phyloP scores from a whole-genome alignment of 1,139 yeast genomes.

The Geotrichum histeridarum region DNA sequence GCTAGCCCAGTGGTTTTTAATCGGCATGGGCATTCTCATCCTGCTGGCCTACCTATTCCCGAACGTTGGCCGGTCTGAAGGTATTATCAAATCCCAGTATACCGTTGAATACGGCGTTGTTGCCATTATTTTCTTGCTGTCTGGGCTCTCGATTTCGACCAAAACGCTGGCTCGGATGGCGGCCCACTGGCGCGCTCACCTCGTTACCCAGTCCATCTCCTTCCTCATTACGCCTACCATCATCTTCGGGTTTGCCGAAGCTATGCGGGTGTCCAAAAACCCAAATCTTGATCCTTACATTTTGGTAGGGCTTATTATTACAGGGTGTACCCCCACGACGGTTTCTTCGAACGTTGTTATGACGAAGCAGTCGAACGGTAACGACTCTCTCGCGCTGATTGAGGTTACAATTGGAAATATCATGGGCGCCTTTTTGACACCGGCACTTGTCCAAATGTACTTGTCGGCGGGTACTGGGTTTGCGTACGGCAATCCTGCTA shows the following conservation, averaged over 20 bases:
- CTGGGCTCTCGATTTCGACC: slow-evolving; percentile 74
- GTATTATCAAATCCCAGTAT: slow-evolving; percentile 67
- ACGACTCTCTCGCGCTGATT: slow-evolving; percentile 69
- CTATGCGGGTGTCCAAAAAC: slow-evolving; percentile 57
- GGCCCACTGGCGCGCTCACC: slow-evolving; percentile 76
- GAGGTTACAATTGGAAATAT: slow-evolving; percentile 83
- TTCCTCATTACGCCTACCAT: slow-evolving; percentile 72
- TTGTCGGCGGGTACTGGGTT: slow-evolving; percentile 49
- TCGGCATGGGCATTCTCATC: slow-evolving; percentile 63
- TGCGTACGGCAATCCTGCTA: slow-evolving; percentile 78
- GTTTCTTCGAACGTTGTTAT: slow-evolving; percentile 86
- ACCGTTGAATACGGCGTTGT: slow-evolving; percentile 82
- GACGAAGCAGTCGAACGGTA: slow-evolving; percentile 78
- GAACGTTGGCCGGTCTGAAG: slow-evolving; percentile 76
- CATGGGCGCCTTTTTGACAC: slow-evolving; percentile 80
- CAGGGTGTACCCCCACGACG: slow-evolving; percentile 86
- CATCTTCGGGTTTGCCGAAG: slow-evolving; percentile 68
- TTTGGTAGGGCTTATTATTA: slow-evolving; percentile 71
- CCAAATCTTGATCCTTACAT: slow-evolving; percentile 62
- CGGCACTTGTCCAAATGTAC: slow-evolving; percentile 74
- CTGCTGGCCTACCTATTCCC: slow-evolving; percentile 77
- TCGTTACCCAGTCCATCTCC: slow-evolving; percentile 60
- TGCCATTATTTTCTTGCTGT: slow-evolving; percentile 72
- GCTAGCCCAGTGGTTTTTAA: slow-evolving; percentile 60
- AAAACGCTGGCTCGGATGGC: slow-evolving; percentile 54